A percentile compares a stretch with the other conserved stretches of the same genome.
Evolutionary conservation across 768 basidiomycete genomes (phyloP).

Genomic region (Mycena crocata): DNA sequence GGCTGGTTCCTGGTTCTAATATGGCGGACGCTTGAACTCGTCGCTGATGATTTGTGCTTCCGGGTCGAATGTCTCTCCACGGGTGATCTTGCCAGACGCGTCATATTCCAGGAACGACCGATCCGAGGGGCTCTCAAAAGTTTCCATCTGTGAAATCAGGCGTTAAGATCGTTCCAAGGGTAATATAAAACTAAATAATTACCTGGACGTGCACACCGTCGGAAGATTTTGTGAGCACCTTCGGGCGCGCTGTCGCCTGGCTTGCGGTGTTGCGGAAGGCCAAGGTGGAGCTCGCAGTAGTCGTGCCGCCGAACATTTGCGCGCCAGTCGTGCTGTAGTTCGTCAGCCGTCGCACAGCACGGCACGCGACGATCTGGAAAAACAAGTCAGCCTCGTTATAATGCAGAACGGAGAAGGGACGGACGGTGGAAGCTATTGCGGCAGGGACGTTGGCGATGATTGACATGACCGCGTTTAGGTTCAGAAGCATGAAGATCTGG

Average conservation of each 20-base stretch:
- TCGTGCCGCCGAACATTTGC: constrained; percentile 40
- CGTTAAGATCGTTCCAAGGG: constrained; percentile 16
- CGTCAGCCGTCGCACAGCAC: constrained; percentile 62
- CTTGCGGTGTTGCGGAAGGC: constrained; percentile 67
- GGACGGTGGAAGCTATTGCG: constrained; percentile 70
- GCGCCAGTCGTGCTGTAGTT: constrained; percentile 50
- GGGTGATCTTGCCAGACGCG: constrained; percentile 62
- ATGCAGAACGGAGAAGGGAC: constrained; percentile 28
- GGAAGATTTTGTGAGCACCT: constrained; percentile 58
- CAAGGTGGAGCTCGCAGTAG: constrained; percentile 65
- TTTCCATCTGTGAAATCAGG: constrained; percentile 66
- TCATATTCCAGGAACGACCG: constrained; percentile 65
- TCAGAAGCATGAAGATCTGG: constrained; percentile 62
- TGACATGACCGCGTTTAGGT: constrained; percentile 66
- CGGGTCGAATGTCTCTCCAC: constrained; percentile 61
- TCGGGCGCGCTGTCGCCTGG: constrained; percentile 53
- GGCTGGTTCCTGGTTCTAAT: constrained; percentile 41
- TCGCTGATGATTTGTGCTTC: constrained; percentile 69
- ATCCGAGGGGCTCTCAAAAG: constrained; percentile 62
- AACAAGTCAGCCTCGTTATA: neutral
- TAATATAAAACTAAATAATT: neutral
- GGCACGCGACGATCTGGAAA: constrained; percentile 59
- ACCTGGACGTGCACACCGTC: constrained; percentile 59
- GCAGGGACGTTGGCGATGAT: constrained; percentile 69
- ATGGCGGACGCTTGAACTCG: constrained; percentile 73